Base-by-base conservation (phyloP, 306 rosid species). In the Luffa acutangula region DNA sequence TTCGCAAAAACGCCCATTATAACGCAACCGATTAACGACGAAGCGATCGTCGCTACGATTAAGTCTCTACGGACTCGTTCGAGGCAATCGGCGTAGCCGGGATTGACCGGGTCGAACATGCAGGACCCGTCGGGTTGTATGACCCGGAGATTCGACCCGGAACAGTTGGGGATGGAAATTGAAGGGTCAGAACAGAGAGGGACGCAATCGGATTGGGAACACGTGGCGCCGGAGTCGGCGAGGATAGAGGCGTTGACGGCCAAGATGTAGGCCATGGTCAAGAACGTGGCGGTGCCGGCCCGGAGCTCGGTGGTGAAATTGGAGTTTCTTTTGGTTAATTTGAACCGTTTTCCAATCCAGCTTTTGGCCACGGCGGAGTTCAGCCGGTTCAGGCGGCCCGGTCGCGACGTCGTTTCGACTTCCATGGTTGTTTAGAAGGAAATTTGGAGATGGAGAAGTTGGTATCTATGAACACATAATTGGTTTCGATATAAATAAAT, bases 161-260 rank as follows among this genome's bases (percentile, higher is more conserved):
- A 79, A 80, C 99, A 93, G 80, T 72, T 76, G 42, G 87, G 31
- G 17, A 85, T 46, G 9, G 97, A 18, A 51, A 87, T 5, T 5
- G 96, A 77, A 0, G 86, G 64, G 83, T 93, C 85, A 11, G 99
- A 96, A 70, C 99, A 96, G 84, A 93, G 93, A 2, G 92, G 94
- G 74, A 93, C 6, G 42, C 99, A 96, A 18, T 96, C 97, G 8
- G 97, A 85, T 60, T 91, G 90, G 46, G 94, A 83, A 88, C 99
- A 96, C 0, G 99, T 89, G 0, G 93, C 99, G 0, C 99, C 99
- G 54, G 99, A 96, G 76, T 96, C 99, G 5, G 98, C 48, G 42
- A 96, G 86, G 62, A 96, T 93, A 71, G 98, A 91, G 36, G 99
- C 99, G 93, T 96, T 96, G 84, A 96, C 98, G 57, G 99, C 99